Conservation (phyloP, 495 filamentous ascomycete genomes). For the Hypoxylon rickii region DNA sequence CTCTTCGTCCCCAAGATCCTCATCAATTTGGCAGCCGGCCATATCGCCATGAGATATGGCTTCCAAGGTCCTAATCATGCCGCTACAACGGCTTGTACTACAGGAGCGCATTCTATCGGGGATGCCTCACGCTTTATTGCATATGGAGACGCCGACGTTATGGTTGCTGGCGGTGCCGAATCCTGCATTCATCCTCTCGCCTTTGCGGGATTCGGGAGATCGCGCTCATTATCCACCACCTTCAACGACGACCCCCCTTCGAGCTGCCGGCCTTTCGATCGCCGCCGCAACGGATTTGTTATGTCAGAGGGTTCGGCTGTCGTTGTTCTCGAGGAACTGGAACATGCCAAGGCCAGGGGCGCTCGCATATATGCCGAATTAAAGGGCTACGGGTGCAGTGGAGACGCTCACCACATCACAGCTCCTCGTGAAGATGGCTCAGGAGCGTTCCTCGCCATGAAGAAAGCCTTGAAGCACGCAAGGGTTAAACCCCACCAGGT, state of each 20-base stretch:
- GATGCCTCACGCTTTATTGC: slow-evolving; percentile 91
- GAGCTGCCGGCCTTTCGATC: slow-evolving; percentile 87
- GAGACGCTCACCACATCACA: slow-evolving; percentile 92
- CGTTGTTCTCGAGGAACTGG: slow-evolving; percentile 84
- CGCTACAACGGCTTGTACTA: slow-evolving; percentile 92
- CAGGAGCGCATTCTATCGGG: slow-evolving; percentile 90
- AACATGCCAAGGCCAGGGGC: slow-evolving; percentile 79
- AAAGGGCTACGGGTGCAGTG: slow-evolving; percentile 82
- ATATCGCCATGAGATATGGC: slow-evolving; percentile 92
- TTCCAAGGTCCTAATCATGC: slow-evolving; percentile 90
- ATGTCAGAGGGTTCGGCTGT: slow-evolving; percentile 92
- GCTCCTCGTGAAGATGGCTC: slow-evolving; percentile 80
- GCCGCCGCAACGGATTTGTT: slow-evolving; percentile 82
- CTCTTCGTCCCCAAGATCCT: slow-evolving; percentile 90
- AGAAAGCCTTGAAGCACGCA: slow-evolving; percentile 76
- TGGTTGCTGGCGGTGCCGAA: slow-evolving; percentile 92
- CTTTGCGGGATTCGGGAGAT: slow-evolving; percentile 87
- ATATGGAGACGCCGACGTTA: slow-evolving; percentile 87
- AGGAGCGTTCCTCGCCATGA: slow-evolving; percentile 85
- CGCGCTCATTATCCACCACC: slow-evolving; percentile 78
- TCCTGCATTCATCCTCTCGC: slow-evolving; percentile 95
- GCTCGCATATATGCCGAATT: slow-evolving; percentile 89
- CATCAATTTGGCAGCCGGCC: slow-evolving; percentile 92
- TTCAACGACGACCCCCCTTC: slow-evolving; percentile 75
- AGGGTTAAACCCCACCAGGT: slow-evolving; percentile 67